Evolutionary conservation across 208 protist species (phyloP).

Genomic region (Jaenimonas drosophilae): DNA sequence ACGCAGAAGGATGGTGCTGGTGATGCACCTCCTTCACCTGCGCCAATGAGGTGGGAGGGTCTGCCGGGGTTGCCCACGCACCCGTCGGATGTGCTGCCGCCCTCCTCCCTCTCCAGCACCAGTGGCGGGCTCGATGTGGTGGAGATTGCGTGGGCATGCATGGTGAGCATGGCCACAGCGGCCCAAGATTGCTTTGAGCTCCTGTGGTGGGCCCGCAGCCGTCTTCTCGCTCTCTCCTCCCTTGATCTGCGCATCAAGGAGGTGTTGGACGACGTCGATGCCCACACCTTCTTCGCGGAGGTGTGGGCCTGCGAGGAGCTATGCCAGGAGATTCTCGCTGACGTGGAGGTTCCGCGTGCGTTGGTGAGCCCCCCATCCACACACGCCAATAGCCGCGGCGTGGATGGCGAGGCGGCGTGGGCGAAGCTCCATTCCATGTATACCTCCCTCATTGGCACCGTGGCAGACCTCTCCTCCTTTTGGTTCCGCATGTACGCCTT

Average conservation of each 20-base stretch:
- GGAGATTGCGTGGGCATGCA: conserved; percentile 7
- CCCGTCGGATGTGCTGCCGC: too few relatives aligned
- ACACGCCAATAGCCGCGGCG: too few relatives aligned
- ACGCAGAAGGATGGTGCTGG: too few relatives aligned
- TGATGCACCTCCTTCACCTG: too few relatives aligned
- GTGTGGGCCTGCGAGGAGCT: conserved; percentile 41
- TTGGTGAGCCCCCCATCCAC: neutral
- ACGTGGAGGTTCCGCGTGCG: conserved; percentile 12
- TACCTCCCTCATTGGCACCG: conserved; percentile 44
- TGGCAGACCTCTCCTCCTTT: conserved; percentile 56
- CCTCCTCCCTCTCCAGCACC: too few relatives aligned
- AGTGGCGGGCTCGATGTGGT: conserved; percentile 4
- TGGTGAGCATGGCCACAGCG: conserved; percentile 44
- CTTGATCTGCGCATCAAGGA: conserved; percentile 17
- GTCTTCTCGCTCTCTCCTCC: conserved; percentile 42
- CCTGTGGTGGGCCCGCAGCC: conserved; percentile 80
- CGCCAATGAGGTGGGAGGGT: too few relatives aligned
- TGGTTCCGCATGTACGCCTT: conserved; percentile 10
- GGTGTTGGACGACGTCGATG: conserved; percentile 25
- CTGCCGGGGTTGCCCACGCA: too few relatives aligned
- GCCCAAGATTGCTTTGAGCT: conserved; percentile 15
- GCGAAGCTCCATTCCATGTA: conserved; percentile 11
- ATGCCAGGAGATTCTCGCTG: conserved; percentile 21
- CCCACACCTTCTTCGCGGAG: conserved; percentile 45
- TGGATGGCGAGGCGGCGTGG: conserved; percentile 2